Percentiles rank a stretch among this genome's conserved stretches.
These are phyloP conservation scores for Blastocystis hominis DNA, from an alignment of 352 stramenopile species.

Conservation along the genomic window DNA sequence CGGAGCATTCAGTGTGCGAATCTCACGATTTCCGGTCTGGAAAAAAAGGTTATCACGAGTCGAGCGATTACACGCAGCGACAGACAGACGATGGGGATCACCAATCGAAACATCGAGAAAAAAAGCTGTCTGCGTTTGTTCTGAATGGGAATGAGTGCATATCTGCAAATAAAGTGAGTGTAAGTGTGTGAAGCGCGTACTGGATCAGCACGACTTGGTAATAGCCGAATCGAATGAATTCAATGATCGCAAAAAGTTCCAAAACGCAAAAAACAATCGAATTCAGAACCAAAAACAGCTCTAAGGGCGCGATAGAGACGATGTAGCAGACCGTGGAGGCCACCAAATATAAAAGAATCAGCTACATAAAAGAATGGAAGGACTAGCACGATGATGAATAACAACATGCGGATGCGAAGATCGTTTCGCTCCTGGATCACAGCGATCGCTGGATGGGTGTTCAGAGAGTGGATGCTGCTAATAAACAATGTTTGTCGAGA, in stretches of 20 bases:
- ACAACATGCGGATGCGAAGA: background rate
- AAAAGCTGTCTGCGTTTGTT: background rate
- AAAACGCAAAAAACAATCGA: background rate
- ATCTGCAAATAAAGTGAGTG: background rate
- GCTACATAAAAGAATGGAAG: background rate
- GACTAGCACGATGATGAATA: background rate
- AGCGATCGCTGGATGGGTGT: slow-evolving; percentile 1
- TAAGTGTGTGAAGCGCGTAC: background rate
- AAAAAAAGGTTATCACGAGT: background rate
- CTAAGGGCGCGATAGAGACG: background rate
- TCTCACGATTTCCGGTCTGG: background rate
- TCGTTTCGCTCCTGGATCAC: slow-evolving; percentile 2
- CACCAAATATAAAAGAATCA: background rate
- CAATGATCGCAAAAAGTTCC: background rate
- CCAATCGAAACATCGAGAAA: background rate
- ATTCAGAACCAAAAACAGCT: background rate
- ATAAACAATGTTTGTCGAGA: background rate
- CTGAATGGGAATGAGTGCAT: slow-evolving; percentile 5
- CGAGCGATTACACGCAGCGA: background rate
- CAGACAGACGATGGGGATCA: background rate
- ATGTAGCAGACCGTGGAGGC: background rate
- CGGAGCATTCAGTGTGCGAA: background rate
- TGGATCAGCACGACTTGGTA: background rate
- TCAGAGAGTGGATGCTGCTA: slow-evolving; percentile 25
- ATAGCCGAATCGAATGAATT: background rate